These are phyloP conservation scores for Exophiala phaeomuriformis DNA, from an alignment of 2,329 filamentous ascomycete species.

Conservation along the genomic window DNA sequence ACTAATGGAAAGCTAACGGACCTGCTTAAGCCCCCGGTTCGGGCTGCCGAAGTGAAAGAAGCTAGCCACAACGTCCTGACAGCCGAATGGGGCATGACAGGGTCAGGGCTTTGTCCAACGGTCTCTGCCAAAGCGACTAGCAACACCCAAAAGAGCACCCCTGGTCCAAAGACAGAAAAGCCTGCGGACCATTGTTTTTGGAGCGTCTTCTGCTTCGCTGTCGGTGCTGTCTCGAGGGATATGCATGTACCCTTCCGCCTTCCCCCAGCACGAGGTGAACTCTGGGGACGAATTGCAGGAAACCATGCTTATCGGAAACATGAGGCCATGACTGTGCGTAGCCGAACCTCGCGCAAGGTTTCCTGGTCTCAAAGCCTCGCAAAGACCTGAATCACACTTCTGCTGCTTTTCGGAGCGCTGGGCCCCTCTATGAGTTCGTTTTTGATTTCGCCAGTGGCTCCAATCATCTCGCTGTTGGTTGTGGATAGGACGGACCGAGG, in stretches of 20 bases:
- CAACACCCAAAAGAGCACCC: conserved; percentile 17
- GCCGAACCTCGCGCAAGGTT: too few species aligned
- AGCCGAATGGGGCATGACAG: conserved; percentile 20
- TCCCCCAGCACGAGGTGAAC: too few species aligned
- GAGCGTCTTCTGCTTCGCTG: not conserved
- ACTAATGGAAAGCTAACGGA: conserved; percentile 10
- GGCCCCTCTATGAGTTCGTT: too few species aligned
- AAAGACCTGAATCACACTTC: too few species aligned
- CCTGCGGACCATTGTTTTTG: not conserved
- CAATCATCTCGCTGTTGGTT: conserved; percentile 8
- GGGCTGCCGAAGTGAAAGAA: conserved; percentile 23
- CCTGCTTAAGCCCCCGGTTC: conserved; percentile 18
- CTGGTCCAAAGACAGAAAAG: conserved; percentile 2
- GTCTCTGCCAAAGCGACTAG: conserved; percentile 2
- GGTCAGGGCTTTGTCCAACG: not conserved
- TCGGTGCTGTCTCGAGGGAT: not conserved
- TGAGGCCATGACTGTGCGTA: too few species aligned
- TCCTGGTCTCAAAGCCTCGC: too few species aligned
- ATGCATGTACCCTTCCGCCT: too few species aligned
- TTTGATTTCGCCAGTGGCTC: not conserved
- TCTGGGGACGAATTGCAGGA: too few species aligned
- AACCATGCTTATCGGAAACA: too few species aligned
- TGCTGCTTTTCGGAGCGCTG: too few species aligned
- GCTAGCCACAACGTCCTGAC: conserved; percentile 22
- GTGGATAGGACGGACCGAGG: conserved; percentile 21